Conservation (phyloP, 352 stramenopile genomes). For the Pythium sukuiense region DNA sequence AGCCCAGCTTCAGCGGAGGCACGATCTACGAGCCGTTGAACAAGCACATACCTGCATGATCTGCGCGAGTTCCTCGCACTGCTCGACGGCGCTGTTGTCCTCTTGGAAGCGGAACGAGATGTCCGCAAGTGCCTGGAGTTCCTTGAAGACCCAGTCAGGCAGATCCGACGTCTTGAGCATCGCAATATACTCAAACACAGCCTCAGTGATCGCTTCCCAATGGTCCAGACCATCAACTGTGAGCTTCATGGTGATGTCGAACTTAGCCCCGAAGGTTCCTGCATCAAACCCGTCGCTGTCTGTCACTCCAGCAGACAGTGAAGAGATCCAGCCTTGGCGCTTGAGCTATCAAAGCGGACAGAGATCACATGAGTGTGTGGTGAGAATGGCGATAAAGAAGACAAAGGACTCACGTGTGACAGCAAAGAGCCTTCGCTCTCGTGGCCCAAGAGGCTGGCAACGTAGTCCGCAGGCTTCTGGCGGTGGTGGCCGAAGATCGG, state of each 20-base stretch:
- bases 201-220: conserved; percentile 32
- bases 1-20: conserved; percentile 11
- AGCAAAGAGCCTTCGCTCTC: conserved; percentile 51
- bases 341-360: conserved; percentile 54
- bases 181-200: conserved; percentile 32
- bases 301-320: conserved; percentile 54
- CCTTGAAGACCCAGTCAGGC: conserved; percentile 37
- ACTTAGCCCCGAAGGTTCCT: conserved; percentile 34
- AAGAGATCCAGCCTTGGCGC: conserved; percentile 69
- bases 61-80: not conserved
- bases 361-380: conserved; percentile 11
- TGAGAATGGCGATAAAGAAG: not conserved
- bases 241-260: conserved; percentile 42
- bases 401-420: conserved; percentile 53
- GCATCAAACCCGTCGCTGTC: conserved; percentile 40
- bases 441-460: conserved; percentile 39
- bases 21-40: not conserved
- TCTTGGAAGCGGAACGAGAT: conserved; percentile 40
- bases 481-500: conserved; percentile 27
- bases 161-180: conserved; percentile 19
- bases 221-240: conserved; percentile 32
- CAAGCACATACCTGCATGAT: not conserved
- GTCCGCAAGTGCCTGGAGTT: conserved; percentile 32
- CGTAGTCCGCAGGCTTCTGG: conserved; percentile 40
- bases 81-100: conserved; percentile 19